These are phyloP conservation scores for Xylariaceae sp. DNA, from an alignment of 2,329 filamentous ascomycete genomes.

Conservation along the genomic window DNA sequence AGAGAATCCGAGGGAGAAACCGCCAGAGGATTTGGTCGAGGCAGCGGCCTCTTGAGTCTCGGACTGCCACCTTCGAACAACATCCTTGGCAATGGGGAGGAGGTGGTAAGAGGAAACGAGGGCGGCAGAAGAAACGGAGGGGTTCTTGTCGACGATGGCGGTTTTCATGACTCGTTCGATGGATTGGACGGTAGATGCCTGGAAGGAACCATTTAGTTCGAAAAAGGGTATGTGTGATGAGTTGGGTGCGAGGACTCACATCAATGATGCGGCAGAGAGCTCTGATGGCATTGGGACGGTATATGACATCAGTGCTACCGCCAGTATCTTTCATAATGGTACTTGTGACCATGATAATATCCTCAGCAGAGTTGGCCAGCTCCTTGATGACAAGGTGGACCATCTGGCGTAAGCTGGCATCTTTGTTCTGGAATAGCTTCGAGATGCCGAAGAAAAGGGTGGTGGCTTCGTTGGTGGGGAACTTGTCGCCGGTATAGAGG, in stretches of 20 bases:
- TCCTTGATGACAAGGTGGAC: conserved; percentile 98
- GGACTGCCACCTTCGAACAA: conserved; percentile 96
- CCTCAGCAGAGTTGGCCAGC: conserved; percentile 88
- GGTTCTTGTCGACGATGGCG: conserved; percentile 97
- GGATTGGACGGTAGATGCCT: conserved; percentile 92
- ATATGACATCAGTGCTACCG: conserved; percentile 88
- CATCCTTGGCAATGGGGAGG: conserved; percentile 89
- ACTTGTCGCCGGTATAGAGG: conserved; percentile 93
- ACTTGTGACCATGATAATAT: conserved; percentile 99
- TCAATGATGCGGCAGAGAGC: conserved; percentile 96
- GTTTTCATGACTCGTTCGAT: conserved; percentile 99
- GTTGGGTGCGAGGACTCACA: conserved; percentile 48
- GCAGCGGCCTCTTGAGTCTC: conserved; percentile 96
- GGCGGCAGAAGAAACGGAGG: conserved; percentile 92
- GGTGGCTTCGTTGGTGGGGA: conserved; percentile 95
- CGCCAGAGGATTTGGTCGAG: conserved; percentile 79
- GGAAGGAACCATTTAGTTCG: conserved; percentile 20
- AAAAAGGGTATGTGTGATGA: neutral
- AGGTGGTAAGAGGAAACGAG: conserved; percentile 97
- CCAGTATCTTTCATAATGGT: conserved; percentile 99
- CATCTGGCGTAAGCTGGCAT: conserved; percentile 97
- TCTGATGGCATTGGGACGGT: conserved; percentile 91
- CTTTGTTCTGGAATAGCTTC: conserved; percentile 99
- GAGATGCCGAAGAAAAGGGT: conserved; percentile 98
- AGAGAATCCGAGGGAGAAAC: conserved; percentile 90